Base-by-base conservation (phyloP, 345 rosid species). In the Corchorus capsularis region DNA sequence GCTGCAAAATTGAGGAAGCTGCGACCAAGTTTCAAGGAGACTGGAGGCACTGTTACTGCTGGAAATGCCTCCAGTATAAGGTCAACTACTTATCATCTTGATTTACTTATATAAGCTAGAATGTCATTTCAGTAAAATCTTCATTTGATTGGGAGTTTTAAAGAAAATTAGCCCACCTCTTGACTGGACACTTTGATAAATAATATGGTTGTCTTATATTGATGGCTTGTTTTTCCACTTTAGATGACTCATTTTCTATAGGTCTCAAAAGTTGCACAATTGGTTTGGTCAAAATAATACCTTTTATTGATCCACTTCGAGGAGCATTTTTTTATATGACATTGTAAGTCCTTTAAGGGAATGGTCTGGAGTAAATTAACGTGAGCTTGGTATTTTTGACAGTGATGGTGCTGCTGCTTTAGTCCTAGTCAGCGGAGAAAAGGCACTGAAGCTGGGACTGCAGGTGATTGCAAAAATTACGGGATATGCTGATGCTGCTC, bases 1-100 rank as follows among this genome's bases (percentile, higher is more conserved):
- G 79, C 97, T 78, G 91, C 84, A 63, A 96, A 96, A 86, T 69
- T 96, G 84, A 92, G 92, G 85, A 96, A 93, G 84, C 94, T 96
- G 41, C 89, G 98, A 45, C 93, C 99, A 35, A 96, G 98, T 87
- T 96, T 96, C 89, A 93, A 92, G 87, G 92, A 87, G 69, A 90
- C 55, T 75, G 97, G 98, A 79, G 99, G 99, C 50, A 86, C 91
- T 39, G 97, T 96, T 68, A 96, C 99, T 17, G 97, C 98, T 17
- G 97, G 99, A 80, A 96, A 96, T 80, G 99, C 99, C 53, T 96
- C 99, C 77, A 94, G 98, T 81, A 92, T 94, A 86, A 96, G 97
- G 99, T 96, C 22, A 55, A 37, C 75, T 56, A 22, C 39, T 41
- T 19, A 32, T 56, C 17, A 20, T 55, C 60, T 27, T 46, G 27